Evolutionary conservation across 805 yeast genomes (phyloP).

Genomic region (Yamadazyma paraphyllophila): DNA sequence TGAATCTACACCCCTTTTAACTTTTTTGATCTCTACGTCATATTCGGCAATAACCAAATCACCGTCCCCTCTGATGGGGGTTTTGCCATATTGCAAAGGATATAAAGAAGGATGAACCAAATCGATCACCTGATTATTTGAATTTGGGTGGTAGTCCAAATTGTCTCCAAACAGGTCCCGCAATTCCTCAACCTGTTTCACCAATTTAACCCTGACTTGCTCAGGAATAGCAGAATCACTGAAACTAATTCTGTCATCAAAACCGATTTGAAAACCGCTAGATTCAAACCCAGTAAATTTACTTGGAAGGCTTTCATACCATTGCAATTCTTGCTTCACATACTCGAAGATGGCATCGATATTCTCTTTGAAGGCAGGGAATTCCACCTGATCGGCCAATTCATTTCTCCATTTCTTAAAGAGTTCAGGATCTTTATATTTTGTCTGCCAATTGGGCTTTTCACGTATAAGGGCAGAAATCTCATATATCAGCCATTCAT

Average conservation of each 20-base stretch:
- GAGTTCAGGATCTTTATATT: constrained; percentile 16
- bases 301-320: constrained; percentile 21
- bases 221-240: constrained; percentile 19
- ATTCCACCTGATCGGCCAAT: constrained; percentile 13
- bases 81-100: constrained; percentile 30
- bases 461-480: constrained; percentile 12
- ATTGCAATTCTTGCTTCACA: constrained; percentile 28
- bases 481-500: not conserved
- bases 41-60: constrained; percentile 11
- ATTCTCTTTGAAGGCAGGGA: not conserved
- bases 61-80: constrained; percentile 18
- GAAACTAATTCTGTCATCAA: constrained; percentile 20
- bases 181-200: constrained; percentile 14
- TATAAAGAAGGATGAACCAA: constrained; percentile 43
- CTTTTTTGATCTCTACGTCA: constrained; percentile 5
- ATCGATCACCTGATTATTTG: constrained; percentile 35
- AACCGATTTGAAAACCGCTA: constrained; percentile 16
- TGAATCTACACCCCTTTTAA: constrained; percentile 14
- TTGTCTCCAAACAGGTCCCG: constrained; percentile 14
- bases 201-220: constrained; percentile 12
- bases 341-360: constrained; percentile 21
- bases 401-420: constrained; percentile 20
- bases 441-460: constrained; percentile 21
- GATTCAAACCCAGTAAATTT: constrained; percentile 7
- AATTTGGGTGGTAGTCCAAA: constrained; percentile 37